phyloP scores from a whole-genome alignment of 805 yeast genomes.

The Schizosaccharomyces japonicus region DNA sequence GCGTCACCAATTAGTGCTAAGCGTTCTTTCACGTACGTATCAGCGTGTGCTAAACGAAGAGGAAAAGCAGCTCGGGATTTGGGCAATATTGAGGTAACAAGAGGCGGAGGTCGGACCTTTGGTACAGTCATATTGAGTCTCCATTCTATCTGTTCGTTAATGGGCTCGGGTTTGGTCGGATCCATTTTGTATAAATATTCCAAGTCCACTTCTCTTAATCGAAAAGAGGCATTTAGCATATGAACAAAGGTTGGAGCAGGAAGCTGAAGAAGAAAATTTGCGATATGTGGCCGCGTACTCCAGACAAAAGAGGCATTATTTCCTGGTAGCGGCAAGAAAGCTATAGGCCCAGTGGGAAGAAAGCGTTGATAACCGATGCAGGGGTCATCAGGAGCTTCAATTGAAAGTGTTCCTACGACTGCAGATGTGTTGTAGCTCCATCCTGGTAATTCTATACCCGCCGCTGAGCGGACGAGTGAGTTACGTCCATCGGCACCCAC shows the following conservation, averaged over 20 bases:
- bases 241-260: slow-evolving; percentile 39
- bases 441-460: slow-evolving; percentile 67
- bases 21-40: slow-evolving; percentile 59
- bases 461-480: slow-evolving; percentile 68
- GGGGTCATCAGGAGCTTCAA: slow-evolving; percentile 40
- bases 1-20: slow-evolving; percentile 94
- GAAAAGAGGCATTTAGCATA: slow-evolving; percentile 65
- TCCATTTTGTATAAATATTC: slow-evolving; percentile 33
- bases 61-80: slow-evolving; percentile 74
- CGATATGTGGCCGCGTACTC: slow-evolving; percentile 61
- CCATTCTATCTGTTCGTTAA: slow-evolving; percentile 46
- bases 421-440: slow-evolving; percentile 81
- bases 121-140: slow-evolving; percentile 24
- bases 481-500: slow-evolving; percentile 90
- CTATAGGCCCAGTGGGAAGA: slow-evolving; percentile 76
- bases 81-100: slow-evolving; percentile 32
- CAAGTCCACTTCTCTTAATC: slow-evolving; percentile 56
- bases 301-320: slow-evolving; percentile 81
- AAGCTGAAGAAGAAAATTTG: slow-evolving; percentile 35
- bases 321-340: slow-evolving; percentile 69
- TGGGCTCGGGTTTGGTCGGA: slow-evolving; percentile 22
- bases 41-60: slow-evolving; percentile 68
- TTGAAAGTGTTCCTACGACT: slow-evolving; percentile 67
- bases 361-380: slow-evolving; percentile 84
- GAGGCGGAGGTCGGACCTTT: slow-evolving; percentile 44